Evolutionary conservation across 1,284 basidiomycete species (phyloP), one percentile per base, ranked within the genome.

Genomic region (Sporisorium iseilematis-ciliati): DNA sequence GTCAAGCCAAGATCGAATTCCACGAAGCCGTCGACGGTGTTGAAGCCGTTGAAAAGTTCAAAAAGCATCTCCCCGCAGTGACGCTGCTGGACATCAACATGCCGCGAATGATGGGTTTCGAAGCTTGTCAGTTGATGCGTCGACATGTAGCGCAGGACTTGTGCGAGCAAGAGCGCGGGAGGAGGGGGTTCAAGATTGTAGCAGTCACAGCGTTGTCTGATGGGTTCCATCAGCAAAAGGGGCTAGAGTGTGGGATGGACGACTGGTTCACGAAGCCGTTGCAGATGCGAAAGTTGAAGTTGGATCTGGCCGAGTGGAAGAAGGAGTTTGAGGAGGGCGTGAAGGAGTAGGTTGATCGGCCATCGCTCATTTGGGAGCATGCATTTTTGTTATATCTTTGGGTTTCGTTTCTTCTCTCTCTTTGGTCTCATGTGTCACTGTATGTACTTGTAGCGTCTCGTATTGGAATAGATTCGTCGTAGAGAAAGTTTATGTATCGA

Each of bases 41-140:
- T 5, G 65, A 78, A 55, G 79, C 76, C 2, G 79, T 81, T 10
- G 70, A 70, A 29, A 54, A 65, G 57, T 81, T 81, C 54, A 58
- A 61, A 21, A 45, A 56, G 48, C 62, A 78, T 43, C 46, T 61
- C 4, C 79, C 79, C 3, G 50, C 62, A 7, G 70, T 81, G 33
- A 71, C 72, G 3, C 53, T 81, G 58, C 62, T 81, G 12, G 80
- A 81, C 59, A 81, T 81, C 68, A 78, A 76, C 51, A 80, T 81
- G 79, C 80, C 80, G 1, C 23, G 57, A 11, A 74, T 80, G 79
- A 66, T 72, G 61, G 78, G 80, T 5, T 81, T 78, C 53, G 79
- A 80, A 25, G 77, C 80, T 21, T 69, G 65, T 33, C 29, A 63
- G 31, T 57, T 51, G 16, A 81, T 81, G 77, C 66, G 77, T 8